phyloP scores from a whole-genome alignment of 2,329 filamentous ascomycete species.

The Dactylellina haptotyla region DNA sequence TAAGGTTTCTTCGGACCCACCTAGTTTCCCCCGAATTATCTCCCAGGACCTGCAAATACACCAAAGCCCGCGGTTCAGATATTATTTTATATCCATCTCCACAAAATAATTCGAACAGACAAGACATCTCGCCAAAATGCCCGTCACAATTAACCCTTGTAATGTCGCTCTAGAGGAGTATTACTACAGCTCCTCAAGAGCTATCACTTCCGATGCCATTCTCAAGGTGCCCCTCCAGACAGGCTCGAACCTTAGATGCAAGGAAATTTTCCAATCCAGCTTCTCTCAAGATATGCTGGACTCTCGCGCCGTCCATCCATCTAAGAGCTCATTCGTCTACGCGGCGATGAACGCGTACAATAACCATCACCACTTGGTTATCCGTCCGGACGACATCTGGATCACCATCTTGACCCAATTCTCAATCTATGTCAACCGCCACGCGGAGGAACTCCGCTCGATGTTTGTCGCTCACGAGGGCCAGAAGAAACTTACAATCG shows the following conservation, averaged over 20 bases:
- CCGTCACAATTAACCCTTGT: slow-evolving; percentile 35
- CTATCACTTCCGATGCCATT: slow-evolving; percentile 5
- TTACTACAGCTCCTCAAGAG: neutral
- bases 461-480: slow-evolving; percentile 64
- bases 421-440: slow-evolving; percentile 64
- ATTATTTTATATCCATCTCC: too few relatives aligned
- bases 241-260: slow-evolving; percentile 20
- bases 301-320: slow-evolving; percentile 52
- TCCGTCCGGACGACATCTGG: slow-evolving; percentile 69
- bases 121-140: slow-evolving; percentile 35
- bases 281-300: slow-evolving; percentile 54
- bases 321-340: slow-evolving; percentile 64
- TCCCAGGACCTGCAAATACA: too few relatives aligned
- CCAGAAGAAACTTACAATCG: slow-evolving; percentile 62
- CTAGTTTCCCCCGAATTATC: too few relatives aligned
- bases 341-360: slow-evolving; percentile 66
- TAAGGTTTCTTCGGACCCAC: too few relatives aligned
- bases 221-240: slow-evolving; percentile 34
- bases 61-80: too few relatives aligned
- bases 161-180: slow-evolving; percentile 34
- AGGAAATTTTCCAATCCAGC: slow-evolving; percentile 58
- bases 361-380: slow-evolving; percentile 63
- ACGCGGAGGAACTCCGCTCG: slow-evolving; percentile 64
- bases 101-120: too few relatives aligned
- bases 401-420: slow-evolving; percentile 66